A percentile compares a stretch with the other conserved stretches of the same genome.
Conservation (phyloP, 192 early-diverging fungal species). For the Coemansia sp. region DNA sequence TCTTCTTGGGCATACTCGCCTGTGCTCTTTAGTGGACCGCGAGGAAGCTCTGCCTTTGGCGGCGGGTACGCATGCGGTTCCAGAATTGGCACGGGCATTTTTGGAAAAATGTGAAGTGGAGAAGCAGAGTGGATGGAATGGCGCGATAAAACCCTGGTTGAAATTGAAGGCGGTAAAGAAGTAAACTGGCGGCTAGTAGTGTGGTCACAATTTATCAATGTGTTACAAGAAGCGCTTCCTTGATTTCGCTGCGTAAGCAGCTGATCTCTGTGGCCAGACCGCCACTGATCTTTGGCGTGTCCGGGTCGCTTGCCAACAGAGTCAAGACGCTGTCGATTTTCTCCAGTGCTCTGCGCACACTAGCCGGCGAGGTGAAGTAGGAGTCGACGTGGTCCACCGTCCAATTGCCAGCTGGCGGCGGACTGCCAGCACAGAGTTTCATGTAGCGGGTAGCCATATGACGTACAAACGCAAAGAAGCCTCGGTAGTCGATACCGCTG, state of each 20-base stretch:
- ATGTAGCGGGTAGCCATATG: conserved; percentile 15
- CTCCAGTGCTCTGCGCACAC: conserved; percentile 7
- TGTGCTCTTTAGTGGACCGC: conserved; percentile 32
- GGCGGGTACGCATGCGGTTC: conserved; percentile 13
- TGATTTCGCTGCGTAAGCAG: neutral
- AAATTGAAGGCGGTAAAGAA: too few relatives aligned
- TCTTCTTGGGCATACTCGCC: conserved; percentile 49
- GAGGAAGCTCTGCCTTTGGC: conserved; percentile 25
- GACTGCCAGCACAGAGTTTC: neutral
- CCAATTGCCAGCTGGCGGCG: neutral
- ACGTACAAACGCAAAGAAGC: conserved; percentile 21
- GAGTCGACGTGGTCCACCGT: too few relatives aligned
- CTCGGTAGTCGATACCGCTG: conserved; percentile 28
- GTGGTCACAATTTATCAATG: too few relatives aligned
- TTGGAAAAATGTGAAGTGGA: too few relatives aligned
- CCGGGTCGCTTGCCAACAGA: conserved; percentile 11
- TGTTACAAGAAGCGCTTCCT: neutral
- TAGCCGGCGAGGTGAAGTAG: conserved; percentile 12
- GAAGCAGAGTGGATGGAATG: too few relatives aligned
- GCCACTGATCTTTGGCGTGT: neutral
- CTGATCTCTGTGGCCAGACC: neutral
- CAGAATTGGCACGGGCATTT: conserved; percentile 38
- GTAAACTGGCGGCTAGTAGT: too few relatives aligned
- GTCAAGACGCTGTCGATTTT: conserved; percentile 10
- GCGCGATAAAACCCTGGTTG: too few relatives aligned